These are phyloP conservation scores for Lachnellula cervina DNA, from an alignment of 2,329 filamentous ascomycete species.

Conservation along the genomic window DNA sequence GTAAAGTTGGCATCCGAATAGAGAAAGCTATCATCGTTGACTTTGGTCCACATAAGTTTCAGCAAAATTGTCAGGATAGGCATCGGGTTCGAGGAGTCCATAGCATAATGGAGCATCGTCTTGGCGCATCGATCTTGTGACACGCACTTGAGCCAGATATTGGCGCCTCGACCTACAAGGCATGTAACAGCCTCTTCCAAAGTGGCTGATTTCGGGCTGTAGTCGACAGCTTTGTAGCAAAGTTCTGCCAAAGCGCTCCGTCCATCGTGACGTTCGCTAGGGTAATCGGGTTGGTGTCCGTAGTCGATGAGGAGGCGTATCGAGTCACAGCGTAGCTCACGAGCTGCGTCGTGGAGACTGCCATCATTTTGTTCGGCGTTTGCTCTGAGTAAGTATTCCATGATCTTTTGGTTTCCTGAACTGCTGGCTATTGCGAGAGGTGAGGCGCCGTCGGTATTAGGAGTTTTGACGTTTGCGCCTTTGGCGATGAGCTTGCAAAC, in stretches of 20 bases:
- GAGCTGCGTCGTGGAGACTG: conserved; percentile 60
- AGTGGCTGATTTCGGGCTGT: conserved; percentile 25
- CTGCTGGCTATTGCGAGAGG: conserved; percentile 49
- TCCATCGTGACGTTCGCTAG: conserved; percentile 57
- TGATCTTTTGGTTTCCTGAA: conserved; percentile 9
- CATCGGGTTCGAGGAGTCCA: conserved; percentile 52
- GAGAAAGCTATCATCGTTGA: conserved; percentile 56
- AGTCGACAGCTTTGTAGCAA: conserved; percentile 44
- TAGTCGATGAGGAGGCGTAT: conserved; percentile 54
- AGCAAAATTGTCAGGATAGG: conserved; percentile 53
- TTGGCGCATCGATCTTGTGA: conserved; percentile 52
- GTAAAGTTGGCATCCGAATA: conserved; percentile 48
- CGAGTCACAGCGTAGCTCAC: conserved; percentile 51
- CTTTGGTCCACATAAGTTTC: conserved; percentile 58
- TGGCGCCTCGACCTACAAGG: conserved; percentile 50
- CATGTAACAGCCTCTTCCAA: conserved; percentile 48
- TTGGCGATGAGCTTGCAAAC: conserved; percentile 44
- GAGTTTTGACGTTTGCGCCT: conserved; percentile 55
- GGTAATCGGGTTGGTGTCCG: conserved; percentile 61
- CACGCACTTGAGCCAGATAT: conserved; percentile 35
- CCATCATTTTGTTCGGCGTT: conserved; percentile 39
- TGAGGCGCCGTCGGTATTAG: conserved; percentile 54
- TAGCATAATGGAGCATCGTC: conserved; percentile 55
- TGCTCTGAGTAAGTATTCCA: conserved; percentile 13
- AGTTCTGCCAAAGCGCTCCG: conserved; percentile 61